Conservation (phyloP, 345 rosid genomes). For the Punica granatum region DNA sequence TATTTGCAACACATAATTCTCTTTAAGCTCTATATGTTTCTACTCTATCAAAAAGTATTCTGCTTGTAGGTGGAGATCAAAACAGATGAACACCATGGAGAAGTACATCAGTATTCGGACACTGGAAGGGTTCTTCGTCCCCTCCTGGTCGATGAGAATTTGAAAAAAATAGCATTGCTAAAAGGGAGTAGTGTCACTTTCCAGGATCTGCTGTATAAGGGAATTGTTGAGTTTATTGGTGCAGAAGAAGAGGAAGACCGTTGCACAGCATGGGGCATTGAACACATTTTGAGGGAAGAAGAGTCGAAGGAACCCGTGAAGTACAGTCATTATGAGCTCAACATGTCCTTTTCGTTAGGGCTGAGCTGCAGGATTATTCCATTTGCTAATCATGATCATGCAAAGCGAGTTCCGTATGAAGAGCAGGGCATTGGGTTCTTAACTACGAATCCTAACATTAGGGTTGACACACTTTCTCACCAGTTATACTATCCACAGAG, state of each 20-base stretch:
- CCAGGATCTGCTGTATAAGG: conserved; percentile 49
- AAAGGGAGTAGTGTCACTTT: conserved; percentile 48
- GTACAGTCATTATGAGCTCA: conserved; percentile 75
- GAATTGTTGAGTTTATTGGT: no score
- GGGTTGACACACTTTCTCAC: conserved; percentile 80
- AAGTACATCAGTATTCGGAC: conserved; percentile 70
- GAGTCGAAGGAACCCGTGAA: conserved; percentile 24
- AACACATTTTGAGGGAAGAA: conserved; percentile 34
- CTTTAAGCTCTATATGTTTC: background rate
- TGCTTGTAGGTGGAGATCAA: conserved; percentile 69
- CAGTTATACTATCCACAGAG: conserved; percentile 76
- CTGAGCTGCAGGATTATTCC: conserved; percentile 85
- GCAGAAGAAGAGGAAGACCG: no score
- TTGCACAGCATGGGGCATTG: conserved; percentile 60
- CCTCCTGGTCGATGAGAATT: conserved; percentile 66
- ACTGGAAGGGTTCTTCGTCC: conserved; percentile 90
- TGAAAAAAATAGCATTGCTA: conserved; percentile 33
- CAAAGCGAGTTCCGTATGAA: conserved; percentile 79
- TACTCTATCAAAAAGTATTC: conserved; percentile 1
- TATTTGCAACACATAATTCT: background rate
- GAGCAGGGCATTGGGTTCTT: conserved; percentile 91
- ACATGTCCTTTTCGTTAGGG: conserved; percentile 71
- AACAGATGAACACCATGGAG: no score
- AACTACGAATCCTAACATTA: conserved; percentile 68
- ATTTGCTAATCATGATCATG: conserved; percentile 84